Base-by-base conservation (phyloP, 2,329 filamentous ascomycete species). In the Aspergillus melleus region DNA sequence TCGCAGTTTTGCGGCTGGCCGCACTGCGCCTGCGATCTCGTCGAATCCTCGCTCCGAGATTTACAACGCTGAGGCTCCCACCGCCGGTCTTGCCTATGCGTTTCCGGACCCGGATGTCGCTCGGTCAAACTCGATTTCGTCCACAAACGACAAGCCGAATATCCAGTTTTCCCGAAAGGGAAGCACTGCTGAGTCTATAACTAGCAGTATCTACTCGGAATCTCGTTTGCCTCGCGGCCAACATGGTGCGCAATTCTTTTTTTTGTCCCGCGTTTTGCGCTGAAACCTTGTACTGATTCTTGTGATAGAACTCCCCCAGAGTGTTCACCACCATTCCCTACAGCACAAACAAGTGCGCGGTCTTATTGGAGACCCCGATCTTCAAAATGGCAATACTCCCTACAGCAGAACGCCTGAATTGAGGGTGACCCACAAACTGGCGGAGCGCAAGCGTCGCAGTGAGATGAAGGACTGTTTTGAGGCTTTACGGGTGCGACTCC, bases 381-480 rank as follows among this genome's bases (percentile, higher is more conserved):
- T 74, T 4, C 71, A 73, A 14, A 72, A 74, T 54, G 72, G 74
- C 49, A 73, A 71, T 50, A 80, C 79, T 2, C 80, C 80, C 0
- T 82, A 82, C 63, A 82, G 80, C 61, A 71, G 80, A 49, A 82
- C 80, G 2, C 80, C 80, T 2, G 80, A 82, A 66, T 69, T 82
- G 49, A 72, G 80, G 51, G 77, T 82, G 16, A 81, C 79, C 10
- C 80, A 82, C 62, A 82, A 82, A 61, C 66, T 82, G 26, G 80
- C 80, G 16, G 80, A 82, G 70, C 74, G 80, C 16, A 82, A 82
- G 66, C 79, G 80, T 42, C 78, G 80, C 50, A 82, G 80, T 58
- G 80, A 82, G 62, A 82, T 82, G 80, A 82, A 82, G 61, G 79
- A 81, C 65, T 80, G 80, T 53, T 82, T 82, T 61, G 80, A 82